Base-by-base conservation (phyloP, 257 asterid species). In the Fraxinus americana region DNA sequence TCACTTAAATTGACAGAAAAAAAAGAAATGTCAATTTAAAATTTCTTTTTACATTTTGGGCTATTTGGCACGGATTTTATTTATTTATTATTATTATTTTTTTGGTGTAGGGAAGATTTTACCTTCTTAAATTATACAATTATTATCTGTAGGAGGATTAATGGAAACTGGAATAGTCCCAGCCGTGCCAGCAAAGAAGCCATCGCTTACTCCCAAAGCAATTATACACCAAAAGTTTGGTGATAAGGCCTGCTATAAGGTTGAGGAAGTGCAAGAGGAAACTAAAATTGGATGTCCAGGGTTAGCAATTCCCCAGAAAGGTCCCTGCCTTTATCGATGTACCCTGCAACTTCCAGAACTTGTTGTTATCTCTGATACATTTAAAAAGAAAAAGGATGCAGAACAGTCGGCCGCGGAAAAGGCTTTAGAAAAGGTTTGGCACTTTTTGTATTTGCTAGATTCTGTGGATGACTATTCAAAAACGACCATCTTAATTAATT, bases 381-480 rank as follows among this genome's bases (percentile, higher is more conserved):
- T 63, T 81, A 89, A 70, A 76, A 89, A 76, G 82, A 95, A 95
- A 85, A 95, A 90, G 76, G 98, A 93, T 8, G 99, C 99, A 11
- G 99, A 95, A 80, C 97, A 93, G 85, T 91, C 96, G 1, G 99
- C 99, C 72, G 97, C 99, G 5, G 92, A 90, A 86, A 89, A 84
- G 89, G 99, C 99, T 78, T 78, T 95, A 66, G 89, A 87, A 85
- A 89, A 90, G 98, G 99, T 95, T 76, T 61, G 16, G 5, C 79
- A 34, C 32, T 25, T 75, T 39, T 75, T 75, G 35, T 52, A 34
- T 41, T 25, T 57, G 45, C 63, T 77, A 36, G 35, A 74, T 27
- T 52, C 59, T 73, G 65, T 67, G 25, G 59, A 63, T 65, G 72
- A 73, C 76, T 73, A 61, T 74, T 71, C 43, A 69, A 52, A 67